Conservation (phyloP, 2,329 filamentous ascomycete species). For the Ceratocystis smalleyi region DNA sequence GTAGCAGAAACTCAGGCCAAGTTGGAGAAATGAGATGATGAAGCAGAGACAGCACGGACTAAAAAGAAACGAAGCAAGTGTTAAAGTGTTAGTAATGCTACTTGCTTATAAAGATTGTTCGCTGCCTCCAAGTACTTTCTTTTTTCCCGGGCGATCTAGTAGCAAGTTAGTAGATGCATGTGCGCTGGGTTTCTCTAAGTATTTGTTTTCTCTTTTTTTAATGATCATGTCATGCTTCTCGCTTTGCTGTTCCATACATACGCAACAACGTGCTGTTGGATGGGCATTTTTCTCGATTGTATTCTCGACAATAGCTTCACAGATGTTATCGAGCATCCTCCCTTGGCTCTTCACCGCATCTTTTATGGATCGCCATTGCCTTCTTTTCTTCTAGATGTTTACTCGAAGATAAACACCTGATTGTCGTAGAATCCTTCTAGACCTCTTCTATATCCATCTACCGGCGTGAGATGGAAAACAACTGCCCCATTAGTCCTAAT, state of each 20-base stretch:
- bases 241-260: too few relatives aligned
- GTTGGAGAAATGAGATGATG: background rate
- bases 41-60: background rate
- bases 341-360: background rate
- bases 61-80: background rate
- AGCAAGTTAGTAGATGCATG: background rate
- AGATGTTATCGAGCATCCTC: background rate
- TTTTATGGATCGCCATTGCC: background rate
- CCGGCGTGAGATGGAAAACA: background rate
- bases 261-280: too few relatives aligned
- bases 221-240: background rate
- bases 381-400: background rate
- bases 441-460: background rate
- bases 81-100: background rate
- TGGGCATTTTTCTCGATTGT: too few relatives aligned
- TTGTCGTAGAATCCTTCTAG: background rate
- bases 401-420: background rate
- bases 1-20: background rate
- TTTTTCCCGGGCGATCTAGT: background rate
- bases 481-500: background rate
- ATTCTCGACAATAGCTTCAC: too few relatives aligned
- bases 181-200: background rate
- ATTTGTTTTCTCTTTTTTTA: background rate
- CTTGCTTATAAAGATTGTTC: background rate
- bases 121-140: background rate